Percentiles rank a stretch among this genome's conserved stretches.
Conservation (phyloP, 2,329 filamentous ascomycete genomes). For the Mollisia scopiformis region DNA sequence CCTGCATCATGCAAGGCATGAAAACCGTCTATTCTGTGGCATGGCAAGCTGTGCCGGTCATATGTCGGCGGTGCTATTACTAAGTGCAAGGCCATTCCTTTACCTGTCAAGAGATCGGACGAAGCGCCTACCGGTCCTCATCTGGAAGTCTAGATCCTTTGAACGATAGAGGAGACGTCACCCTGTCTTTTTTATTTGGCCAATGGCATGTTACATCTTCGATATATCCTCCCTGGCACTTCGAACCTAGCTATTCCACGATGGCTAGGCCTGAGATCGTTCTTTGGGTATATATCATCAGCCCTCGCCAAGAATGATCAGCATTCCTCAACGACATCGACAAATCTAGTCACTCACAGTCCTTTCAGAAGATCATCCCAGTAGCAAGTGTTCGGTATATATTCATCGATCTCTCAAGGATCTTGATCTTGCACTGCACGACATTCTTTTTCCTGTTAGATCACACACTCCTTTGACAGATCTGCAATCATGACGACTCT, state of each 20-base stretch:
- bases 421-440: neutral
- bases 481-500: slow-evolving; percentile 23
- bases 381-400: neutral
- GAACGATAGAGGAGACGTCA: neutral
- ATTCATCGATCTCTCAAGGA: neutral
- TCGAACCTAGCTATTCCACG: neutral
- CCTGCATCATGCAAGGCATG: neutral
- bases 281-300: neutral
- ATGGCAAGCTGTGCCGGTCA: neutral
- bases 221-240: neutral
- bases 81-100: neutral
- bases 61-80: neutral
- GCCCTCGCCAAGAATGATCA: neutral
- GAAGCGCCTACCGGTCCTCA: neutral
- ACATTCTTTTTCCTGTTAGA: neutral
- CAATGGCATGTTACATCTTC: slow-evolving; percentile 14
- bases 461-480: slow-evolving; percentile 7
- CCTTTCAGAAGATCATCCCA: neutral
- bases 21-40: neutral
- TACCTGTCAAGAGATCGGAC: neutral
- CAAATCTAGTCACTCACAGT: neutral
- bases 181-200: neutral
- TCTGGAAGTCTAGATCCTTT: neutral
- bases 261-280: no score
- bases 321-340: neutral